Evolutionary conservation across 192 early-diverging fungal genomes (phyloP), one percentile per base, ranked within the genome.

Genomic region (Coemansia sp.): DNA sequence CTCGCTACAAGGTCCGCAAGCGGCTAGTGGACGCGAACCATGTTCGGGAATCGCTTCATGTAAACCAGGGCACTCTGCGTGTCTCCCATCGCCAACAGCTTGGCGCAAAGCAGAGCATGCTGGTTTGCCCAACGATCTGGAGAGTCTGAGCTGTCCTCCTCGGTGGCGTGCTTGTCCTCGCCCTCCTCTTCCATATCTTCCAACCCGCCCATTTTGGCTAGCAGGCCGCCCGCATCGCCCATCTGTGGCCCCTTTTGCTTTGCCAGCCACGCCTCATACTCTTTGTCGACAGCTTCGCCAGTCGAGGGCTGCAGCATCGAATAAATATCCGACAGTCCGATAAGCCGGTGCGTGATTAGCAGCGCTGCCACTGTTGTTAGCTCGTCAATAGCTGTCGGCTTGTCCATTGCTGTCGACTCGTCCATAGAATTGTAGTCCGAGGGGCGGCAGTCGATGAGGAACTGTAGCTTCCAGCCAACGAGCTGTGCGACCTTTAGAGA

Each of bases 391-490:
- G n/a, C n/a, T n/a, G n/a, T n/a, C n/a, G n/a, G n/a, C n/a, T n/a
- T n/a, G n/a, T n/a, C n/a, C n/a, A n/a, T n/a, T n/a, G n/a, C n/a
- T n/a, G n/a, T n/a, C n/a, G n/a, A n/a, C n/a, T n/a, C n/a, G n/a
- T n/a, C n/a, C n/a, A n/a, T n/a, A n/a, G n/a, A n/a, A n/a, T n/a
- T n/a, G n/a, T n/a, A n/a, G n/a, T n/a, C n/a, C n/a, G n/a, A n/a
- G n/a, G n/a, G n/a, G n/a, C n/a, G n/a, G n/a, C n/a, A n/a, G n/a
- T n/a, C n/a, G n/a, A n/a, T n/a, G n/a, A n/a, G n/a, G n/a, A n/a
- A n/a, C n/a, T n/a, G n/a, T n/a, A n/a, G 41, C 69, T 75, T 78
- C 75, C 75, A 83, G 16, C 81, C 81, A 46, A 83, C 67, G 16
- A 83, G 63, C 63, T 77, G 75, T 0, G 81, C 81, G 6, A 78